Evolutionary conservation across 306 rosid genomes (phyloP).

Genomic region (Amphicarpaea edgeworthii): DNA sequence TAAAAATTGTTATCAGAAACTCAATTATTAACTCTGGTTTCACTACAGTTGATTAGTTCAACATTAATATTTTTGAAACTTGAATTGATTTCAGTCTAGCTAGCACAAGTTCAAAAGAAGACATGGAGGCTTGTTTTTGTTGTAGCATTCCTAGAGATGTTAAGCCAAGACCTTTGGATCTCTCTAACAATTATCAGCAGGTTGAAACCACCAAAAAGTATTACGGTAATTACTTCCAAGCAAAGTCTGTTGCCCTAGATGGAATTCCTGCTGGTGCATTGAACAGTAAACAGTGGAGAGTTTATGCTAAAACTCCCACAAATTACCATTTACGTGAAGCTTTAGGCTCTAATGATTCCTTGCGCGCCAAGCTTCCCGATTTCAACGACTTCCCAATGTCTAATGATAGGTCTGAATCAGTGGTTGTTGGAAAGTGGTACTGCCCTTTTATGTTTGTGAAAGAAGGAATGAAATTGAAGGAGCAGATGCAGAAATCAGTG

Average conservation of each 20-base stretch:
- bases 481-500: constrained; percentile 46
- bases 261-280: constrained; percentile 54
- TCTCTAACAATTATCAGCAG: constrained; percentile 39
- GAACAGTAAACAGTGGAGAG: constrained; percentile 44
- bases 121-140: constrained; percentile 37
- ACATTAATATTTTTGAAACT: neutral
- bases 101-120: constrained; percentile 49
- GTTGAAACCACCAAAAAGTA: constrained; percentile 38
- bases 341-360: constrained; percentile 45
- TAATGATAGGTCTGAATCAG: constrained; percentile 23
- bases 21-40: no score
- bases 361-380: constrained; percentile 51
- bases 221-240: constrained; percentile 38
- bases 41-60: no score
- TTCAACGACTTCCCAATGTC: constrained; percentile 36
- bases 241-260: constrained; percentile 46
- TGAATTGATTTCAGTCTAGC: constrained; percentile 49
- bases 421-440: constrained; percentile 65
- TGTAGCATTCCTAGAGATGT: constrained; percentile 18
- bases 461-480: constrained; percentile 43
- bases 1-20: no score
- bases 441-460: constrained; percentile 62
- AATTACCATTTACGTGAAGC: constrained; percentile 52
- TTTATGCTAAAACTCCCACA: neutral
- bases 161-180: constrained; percentile 44